Evolutionary conservation across 257 asterid genomes (phyloP).

Genomic region (Oldenlandia corymbosa): DNA sequence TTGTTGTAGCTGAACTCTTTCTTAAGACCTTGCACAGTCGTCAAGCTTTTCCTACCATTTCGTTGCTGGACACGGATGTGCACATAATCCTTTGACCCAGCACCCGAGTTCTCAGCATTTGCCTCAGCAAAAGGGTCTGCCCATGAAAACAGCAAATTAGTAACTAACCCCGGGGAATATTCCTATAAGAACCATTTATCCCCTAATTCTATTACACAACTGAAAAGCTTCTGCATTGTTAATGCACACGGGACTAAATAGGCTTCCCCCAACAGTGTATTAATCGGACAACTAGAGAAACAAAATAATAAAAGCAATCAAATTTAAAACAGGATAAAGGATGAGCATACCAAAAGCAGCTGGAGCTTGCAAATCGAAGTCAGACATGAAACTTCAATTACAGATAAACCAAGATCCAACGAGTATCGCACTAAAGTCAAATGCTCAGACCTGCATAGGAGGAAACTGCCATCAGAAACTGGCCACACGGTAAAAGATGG

Average conservation of each 20-base stretch:
- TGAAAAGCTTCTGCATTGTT: too few relatives aligned
- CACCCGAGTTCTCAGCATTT: conserved; percentile 51
- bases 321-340: background rate
- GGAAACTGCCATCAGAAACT: background rate
- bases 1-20: conserved; percentile 43
- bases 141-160: background rate
- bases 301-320: background rate
- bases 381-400: conserved; percentile 41
- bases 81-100: conserved; percentile 49
- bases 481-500: background rate
- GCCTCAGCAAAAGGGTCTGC: conserved; percentile 57
- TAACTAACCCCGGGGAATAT: background rate
- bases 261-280: too few relatives aligned
- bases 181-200: too few relatives aligned
- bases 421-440: background rate
- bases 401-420: conserved; percentile 3
- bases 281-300: background rate
- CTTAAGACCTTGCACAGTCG: conserved; percentile 49
- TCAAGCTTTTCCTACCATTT: conserved; percentile 50
- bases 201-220: too few relatives aligned
- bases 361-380: conserved; percentile 35
- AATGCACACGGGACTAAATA: too few relatives aligned
- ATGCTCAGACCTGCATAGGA: conserved; percentile 27
- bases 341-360: conserved; percentile 29
- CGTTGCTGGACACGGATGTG: conserved; percentile 45